Evolutionary conservation across 805 yeast species (phyloP).

Genomic region (Wickerhamiella slavikovae): DNA sequence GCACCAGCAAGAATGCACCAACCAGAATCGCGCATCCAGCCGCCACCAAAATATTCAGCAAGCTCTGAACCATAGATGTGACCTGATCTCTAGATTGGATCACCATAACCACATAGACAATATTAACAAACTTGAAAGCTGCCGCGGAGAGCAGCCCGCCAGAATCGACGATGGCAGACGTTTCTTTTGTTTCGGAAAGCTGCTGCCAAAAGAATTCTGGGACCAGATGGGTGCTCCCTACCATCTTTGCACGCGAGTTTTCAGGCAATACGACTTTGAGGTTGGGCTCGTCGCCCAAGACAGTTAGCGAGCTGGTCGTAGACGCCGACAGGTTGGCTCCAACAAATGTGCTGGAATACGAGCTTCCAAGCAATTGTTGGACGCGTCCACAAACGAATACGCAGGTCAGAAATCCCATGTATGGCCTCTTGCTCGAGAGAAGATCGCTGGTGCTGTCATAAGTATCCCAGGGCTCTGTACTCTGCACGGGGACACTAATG

Average conservation of each 20-base stretch:
- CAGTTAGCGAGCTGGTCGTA: not conserved
- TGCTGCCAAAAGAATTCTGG: not conserved
- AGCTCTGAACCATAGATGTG: constrained; percentile 7
- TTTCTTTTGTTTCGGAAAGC: constrained; percentile 1
- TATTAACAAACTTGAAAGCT: constrained; percentile 5
- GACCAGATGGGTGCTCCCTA: no score
- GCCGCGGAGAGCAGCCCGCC: constrained; percentile 10
- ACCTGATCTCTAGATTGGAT: constrained; percentile 8
- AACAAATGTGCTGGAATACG: constrained; percentile 1
- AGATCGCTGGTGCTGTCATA: not conserved
- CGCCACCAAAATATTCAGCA: constrained; percentile 2
- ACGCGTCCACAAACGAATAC: constrained; percentile 5
- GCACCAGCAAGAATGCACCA: constrained; percentile 3
- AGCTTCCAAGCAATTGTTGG: constrained; percentile 5
- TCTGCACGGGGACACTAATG: constrained; percentile 5
- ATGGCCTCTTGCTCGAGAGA: not conserved
- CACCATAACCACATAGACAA: constrained; percentile 7
- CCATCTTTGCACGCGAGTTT: not conserved
- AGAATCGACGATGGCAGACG: constrained; percentile 7
- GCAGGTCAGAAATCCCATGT: constrained; percentile 9
- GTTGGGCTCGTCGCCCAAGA: not conserved
- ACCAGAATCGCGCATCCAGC: not conserved
- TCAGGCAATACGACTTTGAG: no score
- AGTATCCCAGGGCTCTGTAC: not conserved
- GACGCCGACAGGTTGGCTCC: not conserved